Conservation (phyloP, 2,329 filamentous ascomycete species). For the Fusarium xylarioides region DNA sequence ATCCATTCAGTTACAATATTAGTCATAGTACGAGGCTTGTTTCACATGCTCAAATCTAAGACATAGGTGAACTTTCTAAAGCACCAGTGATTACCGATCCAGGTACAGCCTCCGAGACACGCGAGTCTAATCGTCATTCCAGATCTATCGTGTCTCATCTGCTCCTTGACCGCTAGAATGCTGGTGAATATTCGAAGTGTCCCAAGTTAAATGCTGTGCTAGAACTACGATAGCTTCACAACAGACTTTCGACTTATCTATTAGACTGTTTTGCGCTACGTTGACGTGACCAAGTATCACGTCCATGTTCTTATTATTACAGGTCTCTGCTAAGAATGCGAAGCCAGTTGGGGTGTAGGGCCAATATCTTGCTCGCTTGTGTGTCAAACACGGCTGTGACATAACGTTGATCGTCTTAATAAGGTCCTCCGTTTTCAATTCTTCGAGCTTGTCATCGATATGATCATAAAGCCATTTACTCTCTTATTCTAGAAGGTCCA, state of each 20-base stretch:
- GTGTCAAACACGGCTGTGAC: neutral
- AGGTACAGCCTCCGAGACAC: slow-evolving; percentile 14
- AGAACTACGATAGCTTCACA: neutral
- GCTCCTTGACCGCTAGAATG: slow-evolving; percentile 4
- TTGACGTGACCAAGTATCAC: neutral
- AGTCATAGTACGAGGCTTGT: neutral
- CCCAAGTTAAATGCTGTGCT: neutral
- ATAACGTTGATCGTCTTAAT: neutral
- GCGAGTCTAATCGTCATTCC: slow-evolving; percentile 28
- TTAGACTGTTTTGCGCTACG: neutral
- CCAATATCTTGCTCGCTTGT: neutral
- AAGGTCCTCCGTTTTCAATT: neutral
- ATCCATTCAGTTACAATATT: neutral
- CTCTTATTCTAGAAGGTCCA: neutral
- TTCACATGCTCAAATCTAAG: neutral
- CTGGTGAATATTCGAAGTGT: neutral
- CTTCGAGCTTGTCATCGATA: neutral
- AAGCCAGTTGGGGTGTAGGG: neutral
- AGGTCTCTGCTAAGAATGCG: neutral
- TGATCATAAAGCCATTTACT: neutral
- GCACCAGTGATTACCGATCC: neutral
- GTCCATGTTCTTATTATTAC: neutral
- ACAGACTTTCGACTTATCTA: neutral
- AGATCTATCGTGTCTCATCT: neutral
- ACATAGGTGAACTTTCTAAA: neutral